Base-by-base conservation (phyloP, 2,329 filamentous ascomycete genomes). In the Arthrobotrys sinensis region DNA sequence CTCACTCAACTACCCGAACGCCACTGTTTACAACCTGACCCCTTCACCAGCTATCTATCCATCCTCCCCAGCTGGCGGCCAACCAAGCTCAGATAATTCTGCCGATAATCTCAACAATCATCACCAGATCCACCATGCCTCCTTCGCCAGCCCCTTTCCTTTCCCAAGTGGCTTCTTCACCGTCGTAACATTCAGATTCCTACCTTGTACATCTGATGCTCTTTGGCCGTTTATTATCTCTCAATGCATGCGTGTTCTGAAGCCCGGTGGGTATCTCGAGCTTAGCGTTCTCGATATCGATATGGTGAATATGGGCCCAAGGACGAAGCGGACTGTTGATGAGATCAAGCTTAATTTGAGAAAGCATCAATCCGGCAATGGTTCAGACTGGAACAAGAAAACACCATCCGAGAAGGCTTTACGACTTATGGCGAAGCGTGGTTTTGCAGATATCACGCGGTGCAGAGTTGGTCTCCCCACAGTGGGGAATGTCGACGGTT, bases 391-490 rank as follows among this genome's bases (percentile, higher is more conserved):
- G 76, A 46, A 50, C 40, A 79, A 79, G 63, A 73, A 79, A 36
- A 85, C 85, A 50, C 86, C 87, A 46, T 87, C 87, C 77, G 87
- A 88, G 76, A 85, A 85, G 52, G 84, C 94, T 3, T 86, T 94
- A 8, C 89, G 89, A 0, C 85, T 92, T 1, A 86, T 95, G 1
- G 91, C 91, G 3, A 88, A 88, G 45, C 87, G 89, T 64, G 91
- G 92, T 0, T 95, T 94, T 82, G 87, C 88, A 1, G 89, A 91
- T 52, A 88, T 94, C 82, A 93, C 93, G 83, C 89, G 90, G 10
- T 94, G 93, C 81, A 88, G 92, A 21, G 91, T 96, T 0, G 93
- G 92, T 8, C 90, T 96, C 0, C 93, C 93, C 0, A 91, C 92
- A 0, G 92, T 82, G 1, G 80, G 81, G 5, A 79, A 80, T 50